Conservation (phyloP, 2,329 filamentous ascomycete genomes). For the Aureobasidium pullulans region DNA sequence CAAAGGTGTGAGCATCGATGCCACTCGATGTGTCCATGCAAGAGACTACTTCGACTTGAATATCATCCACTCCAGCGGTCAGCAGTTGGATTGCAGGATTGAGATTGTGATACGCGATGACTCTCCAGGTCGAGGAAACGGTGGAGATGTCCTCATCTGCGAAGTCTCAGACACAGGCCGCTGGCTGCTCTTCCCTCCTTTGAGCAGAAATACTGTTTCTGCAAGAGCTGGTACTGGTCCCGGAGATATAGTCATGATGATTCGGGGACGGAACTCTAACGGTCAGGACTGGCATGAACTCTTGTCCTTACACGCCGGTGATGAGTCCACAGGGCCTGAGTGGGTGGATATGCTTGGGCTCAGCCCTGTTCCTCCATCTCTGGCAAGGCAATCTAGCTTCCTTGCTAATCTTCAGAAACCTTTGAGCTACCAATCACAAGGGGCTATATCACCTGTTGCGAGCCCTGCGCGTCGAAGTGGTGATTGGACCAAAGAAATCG, state of each 20-base stretch:
- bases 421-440: neutral
- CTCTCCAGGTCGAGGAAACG: conserved; percentile 54
- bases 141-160: conserved; percentile 84
- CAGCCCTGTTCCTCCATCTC: conserved; percentile 53
- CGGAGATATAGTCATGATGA: conserved; percentile 76
- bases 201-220: conserved; percentile 66
- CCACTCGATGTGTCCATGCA: conserved; percentile 73
- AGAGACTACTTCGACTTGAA: conserved; percentile 86
- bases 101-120: conserved; percentile 84
- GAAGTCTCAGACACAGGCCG: conserved; percentile 71
- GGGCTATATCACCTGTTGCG: neutral
- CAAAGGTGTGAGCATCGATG: conserved; percentile 63
- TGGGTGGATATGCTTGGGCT: conserved; percentile 83
- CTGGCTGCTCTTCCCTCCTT: conserved; percentile 87
- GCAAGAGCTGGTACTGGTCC: conserved; percentile 67
- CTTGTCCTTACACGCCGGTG: conserved; percentile 66
- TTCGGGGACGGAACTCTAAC: conserved; percentile 60
- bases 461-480: neutral
- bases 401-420: conserved; percentile 22
- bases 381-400: conserved; percentile 49
- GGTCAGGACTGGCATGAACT: conserved; percentile 74
- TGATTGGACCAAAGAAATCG: conserved; percentile 42
- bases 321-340: conserved; percentile 70
- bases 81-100: conserved; percentile 79
- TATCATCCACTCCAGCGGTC: conserved; percentile 79